These are phyloP conservation scores for Neckera pumila DNA, from an alignment of 225 moss, liverwort and hornwort genomes.

Conservation along the genomic window DNA sequence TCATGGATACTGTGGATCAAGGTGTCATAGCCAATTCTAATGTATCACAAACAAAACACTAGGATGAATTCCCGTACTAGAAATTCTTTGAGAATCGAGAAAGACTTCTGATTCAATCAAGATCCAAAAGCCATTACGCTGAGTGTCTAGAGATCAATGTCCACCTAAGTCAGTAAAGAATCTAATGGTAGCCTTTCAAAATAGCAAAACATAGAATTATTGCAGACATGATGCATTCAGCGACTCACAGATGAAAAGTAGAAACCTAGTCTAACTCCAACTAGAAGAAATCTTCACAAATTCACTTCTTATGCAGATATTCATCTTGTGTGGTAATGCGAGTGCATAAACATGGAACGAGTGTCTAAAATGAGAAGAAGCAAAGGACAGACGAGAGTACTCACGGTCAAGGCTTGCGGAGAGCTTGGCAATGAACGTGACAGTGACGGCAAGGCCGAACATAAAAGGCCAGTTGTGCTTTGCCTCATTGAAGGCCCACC, in stretches of 20 bases:
- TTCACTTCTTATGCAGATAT: neutral
- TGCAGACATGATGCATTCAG: neutral
- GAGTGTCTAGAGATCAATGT: neutral
- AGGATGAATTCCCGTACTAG: neutral
- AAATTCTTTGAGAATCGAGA: neutral
- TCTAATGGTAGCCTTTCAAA: neutral
- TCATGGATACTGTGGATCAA: neutral
- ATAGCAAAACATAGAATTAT: neutral
- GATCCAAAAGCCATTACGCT: neutral
- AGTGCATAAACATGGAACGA: neutral
- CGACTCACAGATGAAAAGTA: neutral
- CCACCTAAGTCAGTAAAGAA: neutral
- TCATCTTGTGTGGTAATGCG: neutral
- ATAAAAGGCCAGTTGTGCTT: slow-evolving; percentile 72
- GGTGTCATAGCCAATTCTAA: neutral
- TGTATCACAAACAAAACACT: neutral
- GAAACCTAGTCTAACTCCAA: neutral
- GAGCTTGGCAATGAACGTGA: slow-evolving; percentile 29
- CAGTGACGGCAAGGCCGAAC: slow-evolving; percentile 30
- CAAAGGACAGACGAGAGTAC: neutral
- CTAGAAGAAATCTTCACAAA: neutral
- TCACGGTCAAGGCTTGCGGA: slow-evolving; percentile 42
- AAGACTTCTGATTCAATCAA: neutral
- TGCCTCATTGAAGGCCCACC: slow-evolving; percentile 32
- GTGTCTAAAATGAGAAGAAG: neutral